Conservation (phyloP, 2,329 filamentous ascomycete species). For the Hortaea sp. region DNA sequence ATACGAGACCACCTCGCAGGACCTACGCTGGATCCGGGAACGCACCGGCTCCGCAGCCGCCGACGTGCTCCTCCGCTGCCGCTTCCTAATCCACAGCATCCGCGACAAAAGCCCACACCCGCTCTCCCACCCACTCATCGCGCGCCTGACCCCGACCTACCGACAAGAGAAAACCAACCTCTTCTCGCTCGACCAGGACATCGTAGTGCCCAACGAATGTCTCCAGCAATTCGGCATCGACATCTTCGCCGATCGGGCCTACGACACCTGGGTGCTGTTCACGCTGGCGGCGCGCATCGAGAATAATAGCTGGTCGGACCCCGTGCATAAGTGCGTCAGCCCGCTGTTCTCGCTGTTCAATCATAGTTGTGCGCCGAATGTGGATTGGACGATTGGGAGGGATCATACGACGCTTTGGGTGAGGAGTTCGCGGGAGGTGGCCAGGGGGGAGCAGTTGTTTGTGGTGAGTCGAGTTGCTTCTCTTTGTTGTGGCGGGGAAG, state of each 20-base stretch:
- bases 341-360: constrained; percentile 92
- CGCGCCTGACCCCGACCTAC: constrained; percentile 19
- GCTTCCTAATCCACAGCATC: constrained; percentile 12
- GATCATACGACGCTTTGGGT: constrained; percentile 14
- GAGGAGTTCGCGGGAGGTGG: constrained; percentile 5
- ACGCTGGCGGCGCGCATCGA: constrained; percentile 80
- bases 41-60: constrained; percentile 9
- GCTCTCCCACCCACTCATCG: constrained; percentile 17
- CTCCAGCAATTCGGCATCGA: constrained; percentile 74
- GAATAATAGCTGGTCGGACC: constrained; percentile 69
- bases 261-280: constrained; percentile 75
- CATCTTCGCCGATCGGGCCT: constrained; percentile 50
- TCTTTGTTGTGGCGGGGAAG: too few species aligned
- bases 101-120: constrained; percentile 12
- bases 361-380: constrained; percentile 87
- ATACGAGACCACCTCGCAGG: constrained; percentile 7
- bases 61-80: constrained; percentile 11
- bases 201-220: constrained; percentile 59
- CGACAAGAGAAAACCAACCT: constrained; percentile 17
- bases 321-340: constrained; percentile 43
- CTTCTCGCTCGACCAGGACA: constrained; percentile 63
- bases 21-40: constrained; percentile 18
- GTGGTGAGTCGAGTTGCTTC: constrained; percentile 3
- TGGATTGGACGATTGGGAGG: constrained; percentile 56
- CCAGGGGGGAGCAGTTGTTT: constrained; percentile 20